A percentile compares a stretch with the other conserved stretches of the same genome.
These are phyloP conservation scores for Kalanchoe fedtschenkoi DNA, from an alignment of 164 flowering plant species.

Conservation along the genomic window DNA sequence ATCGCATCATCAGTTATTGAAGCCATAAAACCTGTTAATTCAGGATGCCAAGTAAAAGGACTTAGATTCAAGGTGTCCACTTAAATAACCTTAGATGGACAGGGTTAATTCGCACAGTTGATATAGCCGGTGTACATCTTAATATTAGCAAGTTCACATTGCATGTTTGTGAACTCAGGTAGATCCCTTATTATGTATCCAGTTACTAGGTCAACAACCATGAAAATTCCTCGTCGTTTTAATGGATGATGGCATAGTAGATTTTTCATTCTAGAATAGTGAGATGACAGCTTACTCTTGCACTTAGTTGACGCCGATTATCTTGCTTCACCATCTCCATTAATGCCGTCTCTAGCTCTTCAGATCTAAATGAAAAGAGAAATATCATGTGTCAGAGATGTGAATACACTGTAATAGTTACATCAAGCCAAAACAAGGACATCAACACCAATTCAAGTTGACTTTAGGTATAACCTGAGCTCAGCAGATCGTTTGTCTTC, in stretches of 20 bases:
- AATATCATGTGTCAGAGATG: neutral
- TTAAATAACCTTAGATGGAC: neutral
- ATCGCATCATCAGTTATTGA: neutral
- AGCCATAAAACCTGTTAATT: neutral
- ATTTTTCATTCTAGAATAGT: neutral
- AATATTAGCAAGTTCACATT: neutral
- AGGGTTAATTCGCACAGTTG: no score
- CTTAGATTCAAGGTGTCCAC: neutral
- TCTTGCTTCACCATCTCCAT: conserved; percentile 84
- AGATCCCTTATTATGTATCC: neutral
- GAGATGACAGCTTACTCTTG: conserved; percentile 31
- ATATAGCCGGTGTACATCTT: no score
- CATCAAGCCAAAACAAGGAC: neutral
- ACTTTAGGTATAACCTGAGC: conserved; percentile 37
- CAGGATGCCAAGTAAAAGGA: neutral
- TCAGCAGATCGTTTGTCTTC: conserved; percentile 58
- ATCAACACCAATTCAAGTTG: neutral
- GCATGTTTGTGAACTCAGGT: neutral
- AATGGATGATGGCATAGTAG: neutral
- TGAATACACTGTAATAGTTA: neutral
- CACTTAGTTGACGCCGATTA: conserved; percentile 55
- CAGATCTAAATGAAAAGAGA: conserved; percentile 32
- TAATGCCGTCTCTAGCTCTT: conserved; percentile 65
- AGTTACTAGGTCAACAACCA: neutral
- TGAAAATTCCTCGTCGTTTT: neutral